A percentile compares a stretch with the other conserved stretches of the same genome.
Evolutionary conservation across 2,329 filamentous ascomycete genomes (phyloP).

Genomic region (Davidsoniella eucalypti): DNA sequence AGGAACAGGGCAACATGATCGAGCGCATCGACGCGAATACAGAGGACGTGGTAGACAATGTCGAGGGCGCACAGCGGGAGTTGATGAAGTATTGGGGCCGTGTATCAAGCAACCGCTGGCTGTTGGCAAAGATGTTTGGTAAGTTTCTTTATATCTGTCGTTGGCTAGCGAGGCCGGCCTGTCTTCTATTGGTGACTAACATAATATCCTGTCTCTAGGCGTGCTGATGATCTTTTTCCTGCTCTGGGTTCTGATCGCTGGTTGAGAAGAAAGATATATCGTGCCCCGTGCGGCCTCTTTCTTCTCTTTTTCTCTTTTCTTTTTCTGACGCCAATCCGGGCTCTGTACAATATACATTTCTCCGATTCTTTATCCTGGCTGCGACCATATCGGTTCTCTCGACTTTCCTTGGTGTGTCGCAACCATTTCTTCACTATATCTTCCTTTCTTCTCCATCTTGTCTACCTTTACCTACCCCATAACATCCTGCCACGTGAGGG

Average conservation of each 20-base stretch:
- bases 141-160: not conserved
- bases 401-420: no score
- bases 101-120: conserved; percentile 87
- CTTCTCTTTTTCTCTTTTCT: not conserved
- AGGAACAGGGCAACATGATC: conserved; percentile 94
- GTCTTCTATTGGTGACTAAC: not conserved
- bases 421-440: no score
- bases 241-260: conserved; percentile 53
- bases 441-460: no score
- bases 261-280: conserved; percentile 19
- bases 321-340: not conserved
- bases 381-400: no score
- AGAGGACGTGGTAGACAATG: conserved; percentile 94
- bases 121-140: conserved; percentile 60
- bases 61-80: conserved; percentile 90
- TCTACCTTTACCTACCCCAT: no score
- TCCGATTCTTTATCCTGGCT: not conserved
- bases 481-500: no score
- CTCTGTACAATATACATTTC: not conserved
- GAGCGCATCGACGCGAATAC: conserved; percentile 95
- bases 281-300: not conserved
- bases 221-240: conserved; percentile 90
- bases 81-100: conserved; percentile 93
- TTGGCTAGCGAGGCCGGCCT: not conserved
- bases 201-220: conserved; percentile 32